phyloP scores from a whole-genome alignment of 768 basidiomycete species.

The Baorangia bicolor region DNA sequence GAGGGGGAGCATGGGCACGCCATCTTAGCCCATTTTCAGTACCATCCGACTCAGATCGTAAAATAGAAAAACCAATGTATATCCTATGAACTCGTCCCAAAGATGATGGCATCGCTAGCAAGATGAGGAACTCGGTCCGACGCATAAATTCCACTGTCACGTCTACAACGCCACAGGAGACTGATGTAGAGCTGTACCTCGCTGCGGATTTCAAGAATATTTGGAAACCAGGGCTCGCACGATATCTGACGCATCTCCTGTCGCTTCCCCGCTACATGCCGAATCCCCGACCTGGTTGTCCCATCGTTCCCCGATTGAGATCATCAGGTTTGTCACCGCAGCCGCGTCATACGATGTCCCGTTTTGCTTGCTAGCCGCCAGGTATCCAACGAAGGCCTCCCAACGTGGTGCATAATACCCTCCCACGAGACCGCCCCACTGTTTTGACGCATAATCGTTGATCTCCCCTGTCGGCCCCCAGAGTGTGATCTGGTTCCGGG shows the following conservation, averaged over 20 bases:
- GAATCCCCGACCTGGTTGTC: constrained; percentile 22
- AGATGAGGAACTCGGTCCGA: too few relatives aligned
- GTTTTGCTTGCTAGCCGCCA: constrained; percentile 28
- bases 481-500: constrained; percentile 43
- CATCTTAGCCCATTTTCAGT: too few relatives aligned
- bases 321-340: constrained; percentile 23
- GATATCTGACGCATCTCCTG: constrained; percentile 24
- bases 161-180: too few relatives aligned
- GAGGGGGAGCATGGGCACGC: too few relatives aligned
- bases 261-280: constrained; percentile 9
- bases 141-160: too few relatives aligned
- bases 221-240: constrained; percentile 13
- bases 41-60: too few relatives aligned
- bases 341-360: constrained; percentile 31
- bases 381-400: constrained; percentile 35
- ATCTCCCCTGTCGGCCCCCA: constrained; percentile 43
- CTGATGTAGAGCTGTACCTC: too few relatives aligned
- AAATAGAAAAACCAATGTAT: too few relatives aligned
- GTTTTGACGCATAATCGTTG: constrained; percentile 45
- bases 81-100: too few relatives aligned
- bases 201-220: not conserved
- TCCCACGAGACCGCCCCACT: constrained; percentile 40
- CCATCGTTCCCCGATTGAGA: constrained; percentile 36
- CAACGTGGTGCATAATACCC: constrained; percentile 38
- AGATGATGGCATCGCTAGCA: too few relatives aligned